phyloP scores from a whole-genome alignment of 2,329 filamentous ascomycete genomes.

The Neofusicoccum sp. region DNA sequence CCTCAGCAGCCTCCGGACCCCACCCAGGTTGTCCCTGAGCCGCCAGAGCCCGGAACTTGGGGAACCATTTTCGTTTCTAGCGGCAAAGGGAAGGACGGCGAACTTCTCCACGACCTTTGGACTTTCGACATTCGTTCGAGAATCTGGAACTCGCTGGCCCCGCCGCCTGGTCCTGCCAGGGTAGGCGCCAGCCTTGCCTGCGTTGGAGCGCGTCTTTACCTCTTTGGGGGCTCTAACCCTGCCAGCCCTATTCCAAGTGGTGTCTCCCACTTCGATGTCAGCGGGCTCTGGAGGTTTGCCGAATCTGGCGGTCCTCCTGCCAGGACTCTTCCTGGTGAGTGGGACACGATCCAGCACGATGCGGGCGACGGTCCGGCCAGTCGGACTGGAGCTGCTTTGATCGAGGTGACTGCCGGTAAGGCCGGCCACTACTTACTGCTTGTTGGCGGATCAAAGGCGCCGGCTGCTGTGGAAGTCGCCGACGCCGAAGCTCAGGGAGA shows the following conservation, averaged over 20 bases:
- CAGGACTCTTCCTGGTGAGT: conserved; percentile 32
- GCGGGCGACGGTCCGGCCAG: conserved; percentile 42
- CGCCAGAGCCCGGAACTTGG: conserved; percentile 43
- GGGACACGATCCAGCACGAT: conserved; percentile 36
- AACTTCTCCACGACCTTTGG: conserved; percentile 50
- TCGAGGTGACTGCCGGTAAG: conserved; percentile 54
- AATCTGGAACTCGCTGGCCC: conserved; percentile 55
- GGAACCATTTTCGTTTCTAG: conserved; percentile 57
- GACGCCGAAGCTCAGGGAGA: conserved; percentile 17
- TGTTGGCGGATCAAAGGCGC: conserved; percentile 47
- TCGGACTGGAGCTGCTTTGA: conserved; percentile 47
- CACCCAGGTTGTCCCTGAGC: conserved; percentile 44
- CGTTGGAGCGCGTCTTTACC: conserved; percentile 50
- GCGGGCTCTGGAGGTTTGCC: conserved; percentile 38
- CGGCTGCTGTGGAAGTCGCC: not conserved
- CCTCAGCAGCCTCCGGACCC: conserved; percentile 47
- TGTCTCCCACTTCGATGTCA: conserved; percentile 36
- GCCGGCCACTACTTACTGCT: conserved; percentile 57
- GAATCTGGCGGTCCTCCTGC: conserved; percentile 38
- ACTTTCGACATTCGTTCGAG: conserved; percentile 53
- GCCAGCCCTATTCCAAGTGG: conserved; percentile 27
- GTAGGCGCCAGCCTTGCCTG: conserved; percentile 48
- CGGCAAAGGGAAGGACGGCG: conserved; percentile 36
- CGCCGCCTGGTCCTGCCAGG: conserved; percentile 42
- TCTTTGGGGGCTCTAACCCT: conserved; percentile 43